Percentiles rank a stretch among this genome's conserved stretches.
These are phyloP conservation scores for Cucurbita moschata DNA, from an alignment of 306 rosid genomes.

Conservation along the genomic window DNA sequence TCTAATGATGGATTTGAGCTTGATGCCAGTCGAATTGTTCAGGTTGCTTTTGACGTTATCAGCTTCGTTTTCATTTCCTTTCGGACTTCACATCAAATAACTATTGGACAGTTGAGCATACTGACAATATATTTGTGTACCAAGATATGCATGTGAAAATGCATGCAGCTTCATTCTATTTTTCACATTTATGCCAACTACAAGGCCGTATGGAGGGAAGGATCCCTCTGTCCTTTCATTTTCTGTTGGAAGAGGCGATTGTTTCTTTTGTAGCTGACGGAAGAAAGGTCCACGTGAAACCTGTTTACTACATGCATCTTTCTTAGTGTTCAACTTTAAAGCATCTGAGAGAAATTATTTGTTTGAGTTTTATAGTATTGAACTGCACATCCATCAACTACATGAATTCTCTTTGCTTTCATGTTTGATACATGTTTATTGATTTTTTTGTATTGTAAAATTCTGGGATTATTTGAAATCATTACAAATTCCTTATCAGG, in stretches of 20 bases:
- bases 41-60: slow-evolving; percentile 34
- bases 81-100: neutral
- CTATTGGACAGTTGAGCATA: neutral
- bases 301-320: neutral
- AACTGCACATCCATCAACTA: neutral
- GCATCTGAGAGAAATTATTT: neutral
- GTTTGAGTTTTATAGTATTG: neutral
- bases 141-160: neutral
- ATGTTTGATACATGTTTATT: neutral
- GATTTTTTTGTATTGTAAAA: neutral
- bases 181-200: neutral
- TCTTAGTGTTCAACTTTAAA: neutral
- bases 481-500: slow-evolving; percentile 24
- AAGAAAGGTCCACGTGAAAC: neutral
- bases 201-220: neutral
- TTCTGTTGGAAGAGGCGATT: neutral
- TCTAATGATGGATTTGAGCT: slow-evolving; percentile 72
- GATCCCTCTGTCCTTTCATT: neutral
- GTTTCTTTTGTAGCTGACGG: neutral
- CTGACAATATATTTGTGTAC: neutral
- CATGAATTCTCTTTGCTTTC: neutral
- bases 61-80: neutral
- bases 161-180: neutral
- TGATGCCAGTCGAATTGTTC: slow-evolving; percentile 79
- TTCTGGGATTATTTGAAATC: neutral